Evolutionary conservation across 176 grass and related monocot genomes (phyloP), one percentile per base, ranked within the genome.

Genomic region (Juncus effusus): DNA sequence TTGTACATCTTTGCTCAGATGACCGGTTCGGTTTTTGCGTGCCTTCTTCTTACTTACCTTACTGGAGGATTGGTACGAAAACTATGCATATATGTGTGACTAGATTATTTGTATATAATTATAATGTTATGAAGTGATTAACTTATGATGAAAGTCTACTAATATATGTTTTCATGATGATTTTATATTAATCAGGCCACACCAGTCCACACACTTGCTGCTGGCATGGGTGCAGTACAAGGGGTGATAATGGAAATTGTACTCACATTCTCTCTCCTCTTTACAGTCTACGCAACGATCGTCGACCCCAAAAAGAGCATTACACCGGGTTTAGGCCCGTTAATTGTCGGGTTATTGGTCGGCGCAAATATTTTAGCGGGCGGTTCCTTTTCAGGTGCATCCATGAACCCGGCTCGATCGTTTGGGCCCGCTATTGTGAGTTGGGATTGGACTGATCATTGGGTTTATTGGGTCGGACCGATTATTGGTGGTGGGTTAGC

Each of bases 381-480:
- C 4, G 87, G 85, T 11, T 74, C 85, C 0, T 90, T 85, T 80
- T 88, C 84, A 1, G 87, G 84, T 60, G 87, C 84, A 8, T 96
- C 82, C 19, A 96, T 88, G 87, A 96, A 96, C 70, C 91, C 91
- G n/a, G 91, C 87, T 5, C 52, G 84, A 13, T 96, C 91, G 0
- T 96, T 96, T 5, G 84, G 91, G 0, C 91, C 91, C 3, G 87
- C 91, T 15, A 58, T 96, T 8, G 87, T 36, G 3, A 54, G 65
- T 0, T 61, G 85, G 0, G 41, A 77, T 0, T 97, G 93, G 93
- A 69, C 82, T 4, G 67, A 83, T 13, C 93, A 97, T 16, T 97
- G 93, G 93, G 75, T 96, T 7, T 96, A 96, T 39, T 96, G 82
- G 93, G 82, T 84, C 13, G 88, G 93, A 3, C 93, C 93, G 2